Percentiles rank a stretch among this genome's conserved stretches.
Evolutionary conservation across 495 filamentous ascomycete species (phyloP).

Genomic region (Penicillium samsonianum): DNA sequence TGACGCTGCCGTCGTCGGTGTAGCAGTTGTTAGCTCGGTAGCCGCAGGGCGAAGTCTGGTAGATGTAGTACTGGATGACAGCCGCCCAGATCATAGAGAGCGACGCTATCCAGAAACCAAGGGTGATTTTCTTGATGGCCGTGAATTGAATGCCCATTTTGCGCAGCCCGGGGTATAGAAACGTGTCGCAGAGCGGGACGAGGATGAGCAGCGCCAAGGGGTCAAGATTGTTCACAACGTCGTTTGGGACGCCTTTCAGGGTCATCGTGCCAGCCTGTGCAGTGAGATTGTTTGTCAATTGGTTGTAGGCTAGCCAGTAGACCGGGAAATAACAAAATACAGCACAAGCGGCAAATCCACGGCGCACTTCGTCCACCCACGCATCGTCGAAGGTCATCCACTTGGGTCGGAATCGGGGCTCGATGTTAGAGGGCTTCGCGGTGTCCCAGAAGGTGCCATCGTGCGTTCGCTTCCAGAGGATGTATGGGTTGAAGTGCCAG

Average conservation of each 20-base stretch:
- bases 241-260: slow-evolving; percentile 60
- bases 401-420: slow-evolving; percentile 40
- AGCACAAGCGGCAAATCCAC: slow-evolving; percentile 67
- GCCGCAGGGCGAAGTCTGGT: neutral
- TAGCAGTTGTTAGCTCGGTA: neutral
- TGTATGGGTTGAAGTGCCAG: neutral
- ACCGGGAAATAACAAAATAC: slow-evolving; percentile 68
- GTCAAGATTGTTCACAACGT: slow-evolving; percentile 71
- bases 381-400: slow-evolving; percentile 77
- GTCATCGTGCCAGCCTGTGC: slow-evolving; percentile 53
- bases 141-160: neutral
- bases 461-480: neutral
- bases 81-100: neutral
- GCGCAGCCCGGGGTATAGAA: neutral
- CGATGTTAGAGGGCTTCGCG: slow-evolving; percentile 11
- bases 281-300: slow-evolving; percentile 64
- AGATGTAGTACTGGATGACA: neutral
- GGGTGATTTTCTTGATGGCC: neutral
- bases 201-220: slow-evolving; percentile 68
- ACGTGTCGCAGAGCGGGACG: slow-evolving; percentile 64
- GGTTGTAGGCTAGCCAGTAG: slow-evolving; percentile 62
- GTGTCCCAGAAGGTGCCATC: neutral
- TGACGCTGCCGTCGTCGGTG: neutral
- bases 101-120: neutral
- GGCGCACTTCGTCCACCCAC: slow-evolving; percentile 69